A percentile compares a stretch with the other conserved stretches of the same genome.
Evolutionary conservation across 495 filamentous ascomycete genomes (phyloP).

Genomic region (Barbatosphaeria neglecta): DNA sequence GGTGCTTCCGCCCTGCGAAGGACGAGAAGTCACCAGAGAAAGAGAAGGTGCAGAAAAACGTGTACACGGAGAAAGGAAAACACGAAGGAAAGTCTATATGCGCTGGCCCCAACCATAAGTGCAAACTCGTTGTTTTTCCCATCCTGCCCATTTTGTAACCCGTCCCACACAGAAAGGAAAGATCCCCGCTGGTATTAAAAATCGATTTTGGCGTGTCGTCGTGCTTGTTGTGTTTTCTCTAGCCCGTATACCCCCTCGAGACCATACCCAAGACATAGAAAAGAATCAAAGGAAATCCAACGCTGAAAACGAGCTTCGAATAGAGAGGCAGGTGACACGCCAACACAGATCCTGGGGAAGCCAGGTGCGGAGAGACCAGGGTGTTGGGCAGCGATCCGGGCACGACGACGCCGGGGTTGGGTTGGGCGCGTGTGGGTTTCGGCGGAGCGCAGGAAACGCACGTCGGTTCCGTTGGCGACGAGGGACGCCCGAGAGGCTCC

Average conservation of each 20-base stretch:
- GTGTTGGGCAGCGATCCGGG: background rate
- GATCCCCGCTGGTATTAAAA: background rate
- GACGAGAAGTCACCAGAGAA: background rate
- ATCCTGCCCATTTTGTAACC: background rate
- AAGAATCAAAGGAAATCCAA: background rate
- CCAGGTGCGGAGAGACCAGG: background rate
- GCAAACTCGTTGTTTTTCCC: background rate
- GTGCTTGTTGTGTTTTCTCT: background rate
- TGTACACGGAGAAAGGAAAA: background rate
- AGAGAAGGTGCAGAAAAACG: background rate
- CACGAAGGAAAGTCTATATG: background rate
- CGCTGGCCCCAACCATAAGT: background rate
- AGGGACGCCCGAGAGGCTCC: background rate
- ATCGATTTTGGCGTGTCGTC: background rate
- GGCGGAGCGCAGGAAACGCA: background rate
- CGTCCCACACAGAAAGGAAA: background rate
- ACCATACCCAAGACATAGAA: background rate
- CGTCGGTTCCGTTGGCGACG: background rate
- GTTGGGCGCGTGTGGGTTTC: background rate
- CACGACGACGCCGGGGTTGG: background rate
- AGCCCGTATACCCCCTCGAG: background rate
- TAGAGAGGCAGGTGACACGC: background rate
- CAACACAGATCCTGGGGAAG: background rate
- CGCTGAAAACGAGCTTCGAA: background rate
- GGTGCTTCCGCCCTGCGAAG: background rate